These are phyloP conservation scores for Cryptosporidium felis DNA, from an alignment of 169 alveolate genomes.

Conservation along the genomic window DNA sequence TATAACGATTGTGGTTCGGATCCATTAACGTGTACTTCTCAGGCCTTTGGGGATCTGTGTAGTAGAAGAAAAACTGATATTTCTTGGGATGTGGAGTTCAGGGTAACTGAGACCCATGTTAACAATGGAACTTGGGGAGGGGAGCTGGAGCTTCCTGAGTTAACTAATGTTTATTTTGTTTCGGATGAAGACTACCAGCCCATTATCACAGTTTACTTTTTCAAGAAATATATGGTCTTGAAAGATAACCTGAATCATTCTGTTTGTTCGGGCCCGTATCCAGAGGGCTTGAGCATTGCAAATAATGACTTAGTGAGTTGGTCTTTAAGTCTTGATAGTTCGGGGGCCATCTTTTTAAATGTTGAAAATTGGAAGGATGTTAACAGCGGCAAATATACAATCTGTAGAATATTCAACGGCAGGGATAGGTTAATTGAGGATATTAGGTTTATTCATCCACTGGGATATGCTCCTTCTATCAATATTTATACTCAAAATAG, in stretches of 20 bases:
- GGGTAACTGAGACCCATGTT: slow-evolving; percentile 16
- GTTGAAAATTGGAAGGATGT: not conserved
- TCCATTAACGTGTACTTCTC: slow-evolving; percentile 8
- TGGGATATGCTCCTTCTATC: not conserved
- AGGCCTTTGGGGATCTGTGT: slow-evolving; percentile 1
- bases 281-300: not conserved
- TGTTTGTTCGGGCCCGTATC: slow-evolving; percentile 61
- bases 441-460: not conserved
- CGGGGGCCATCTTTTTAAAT: not conserved
- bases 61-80: not conserved
- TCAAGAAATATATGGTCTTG: slow-evolving; percentile 6
- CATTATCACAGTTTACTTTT: not conserved
- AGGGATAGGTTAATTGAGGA: not conserved
- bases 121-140: slow-evolving; percentile 64
- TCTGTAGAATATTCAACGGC: not conserved
- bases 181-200: not conserved
- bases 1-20: slow-evolving; percentile 1
- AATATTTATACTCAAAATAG: not conserved
- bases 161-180: not conserved
- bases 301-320: not conserved
- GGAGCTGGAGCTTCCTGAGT: not conserved
- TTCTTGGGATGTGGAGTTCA: not conserved
- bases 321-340: slow-evolving; percentile 8
- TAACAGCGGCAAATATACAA: not conserved
- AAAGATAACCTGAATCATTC: not conserved